A percentile compares a stretch with the other conserved stretches of the same genome.
These are phyloP conservation scores for Phragmites australis DNA, from an alignment of 176 grass and related monocot species.

Conservation along the genomic window DNA sequence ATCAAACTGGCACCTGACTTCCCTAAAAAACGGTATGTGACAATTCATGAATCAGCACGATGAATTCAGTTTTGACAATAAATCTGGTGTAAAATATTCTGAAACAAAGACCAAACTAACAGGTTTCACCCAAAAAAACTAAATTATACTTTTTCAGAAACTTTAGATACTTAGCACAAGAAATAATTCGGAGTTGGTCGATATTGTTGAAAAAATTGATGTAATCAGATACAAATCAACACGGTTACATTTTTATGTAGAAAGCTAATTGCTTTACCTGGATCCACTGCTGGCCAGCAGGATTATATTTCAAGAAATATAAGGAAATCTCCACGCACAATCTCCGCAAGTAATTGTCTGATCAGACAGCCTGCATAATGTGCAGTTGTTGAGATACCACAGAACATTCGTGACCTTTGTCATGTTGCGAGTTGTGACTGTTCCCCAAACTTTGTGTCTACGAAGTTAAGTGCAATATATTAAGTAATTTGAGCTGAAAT, in stretches of 20 bases:
- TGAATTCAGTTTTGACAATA: constrained; percentile 14
- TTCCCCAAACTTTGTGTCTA: not conserved
- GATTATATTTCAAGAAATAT: not conserved
- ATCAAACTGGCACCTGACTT: not conserved
- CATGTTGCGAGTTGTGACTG: not conserved
- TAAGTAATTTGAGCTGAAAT: constrained; percentile 7
- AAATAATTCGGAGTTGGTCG: not conserved
- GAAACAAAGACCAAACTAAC: not conserved
- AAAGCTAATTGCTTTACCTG: constrained; percentile 29
- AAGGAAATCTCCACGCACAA: constrained; percentile 13
- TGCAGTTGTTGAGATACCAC: not conserved
- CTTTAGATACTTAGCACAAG: not conserved
- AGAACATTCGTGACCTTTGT: not conserved
- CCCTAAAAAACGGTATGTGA: too few species aligned
- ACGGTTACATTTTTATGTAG: not conserved
- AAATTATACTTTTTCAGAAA: not conserved
- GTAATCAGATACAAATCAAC: not conserved
- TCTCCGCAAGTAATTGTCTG: not conserved
- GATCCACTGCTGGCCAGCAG: not conserved
- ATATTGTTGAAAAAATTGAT: not conserved
- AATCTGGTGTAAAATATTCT: constrained; percentile 3
- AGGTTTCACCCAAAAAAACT: not conserved
- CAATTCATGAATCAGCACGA: constrained; percentile 16
- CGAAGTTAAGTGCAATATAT: not conserved
- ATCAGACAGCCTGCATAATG: not conserved